These are phyloP conservation scores for Epichloe sibirici DNA, from an alignment of 2,329 filamentous ascomycete genomes.

Conservation along the genomic window DNA sequence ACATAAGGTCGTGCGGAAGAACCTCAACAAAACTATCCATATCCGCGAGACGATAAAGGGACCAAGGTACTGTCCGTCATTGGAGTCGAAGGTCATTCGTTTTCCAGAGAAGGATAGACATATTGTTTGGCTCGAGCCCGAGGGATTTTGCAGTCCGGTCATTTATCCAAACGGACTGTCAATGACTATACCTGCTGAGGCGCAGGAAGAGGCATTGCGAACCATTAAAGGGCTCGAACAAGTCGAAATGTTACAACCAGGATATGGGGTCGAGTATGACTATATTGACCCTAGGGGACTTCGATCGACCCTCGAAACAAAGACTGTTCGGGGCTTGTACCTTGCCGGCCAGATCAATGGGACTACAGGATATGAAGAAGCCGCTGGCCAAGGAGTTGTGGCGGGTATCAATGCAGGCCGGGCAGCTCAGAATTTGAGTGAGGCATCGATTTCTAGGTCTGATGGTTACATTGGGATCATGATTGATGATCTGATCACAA, in stretches of 20 bases:
- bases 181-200: constrained; percentile 87
- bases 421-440: constrained; percentile 51
- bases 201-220: constrained; percentile 72
- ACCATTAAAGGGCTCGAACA: constrained; percentile 83
- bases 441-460: constrained; percentile 60
- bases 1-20: constrained; percentile 73
- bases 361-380: constrained; percentile 96
- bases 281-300: constrained; percentile 91
- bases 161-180: constrained; percentile 96
- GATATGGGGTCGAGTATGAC: constrained; percentile 97
- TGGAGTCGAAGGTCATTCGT: constrained; percentile 86
- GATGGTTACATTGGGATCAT: constrained; percentile 98
- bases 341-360: constrained; percentile 96
- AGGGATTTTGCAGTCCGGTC: constrained; percentile 80
- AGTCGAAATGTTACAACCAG: constrained; percentile 83
- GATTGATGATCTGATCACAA: constrained; percentile 95
- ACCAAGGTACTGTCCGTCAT: constrained; percentile 85
- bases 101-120: constrained; percentile 73
- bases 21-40: constrained; percentile 92
- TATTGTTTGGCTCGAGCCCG: constrained; percentile 93
- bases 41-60: constrained; percentile 92
- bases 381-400: constrained; percentile 82
- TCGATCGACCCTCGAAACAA: constrained; percentile 84
- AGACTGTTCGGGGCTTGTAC: constrained; percentile 77
- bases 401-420: constrained; percentile 91